Evolutionary conservation across 106 monocot species (phyloP), one percentile per base, ranked within the genome.

Genomic region (Amphibolis antarctica): DNA sequence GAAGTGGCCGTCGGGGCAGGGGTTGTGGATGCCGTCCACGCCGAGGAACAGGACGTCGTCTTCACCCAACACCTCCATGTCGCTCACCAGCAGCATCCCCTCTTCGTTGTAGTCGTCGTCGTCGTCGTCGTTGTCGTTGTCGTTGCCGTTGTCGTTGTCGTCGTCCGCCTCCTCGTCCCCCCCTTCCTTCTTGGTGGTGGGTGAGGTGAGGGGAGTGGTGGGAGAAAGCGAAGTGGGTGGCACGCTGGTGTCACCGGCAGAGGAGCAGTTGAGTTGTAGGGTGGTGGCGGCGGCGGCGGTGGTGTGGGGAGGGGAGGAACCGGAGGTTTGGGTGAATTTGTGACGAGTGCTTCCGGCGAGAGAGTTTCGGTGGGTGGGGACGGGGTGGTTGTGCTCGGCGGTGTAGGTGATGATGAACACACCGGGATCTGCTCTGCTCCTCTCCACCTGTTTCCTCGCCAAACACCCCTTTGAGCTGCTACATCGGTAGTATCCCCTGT

Each of bases 401-500:
- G 86, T 83, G 81, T 86, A 93, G 22, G 89, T 86, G 56, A 93
- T 68, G 53, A 89, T 42, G 18, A 88, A 75, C 69, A 77, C 75
- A 14, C 27, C 67, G 0, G 88, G 88, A 24, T 93, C 83, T 19
- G 71, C 59, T 4, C 62, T 75, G 85, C 81, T 81, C 0, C 81
- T 70, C 76, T 93, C 93, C 46, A 93, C 85, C 69, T 81, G 88
- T 70, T 93, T 93, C 60, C 93, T 68, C 7, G 88, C 93, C 44
- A 66, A 55, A 70, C 93, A 93, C 0, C 79, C 93, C 28, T 93
- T 93, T 44, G 80, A 88, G 67, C 85, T 88, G 69, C 88, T 93
- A 61, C 93, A 93, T 42, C 83, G 76, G 67, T 93, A 88, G 44
- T 93, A 93, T 0, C 93, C 93, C 62, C 93, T 93, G 82, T 53